phyloP scores from a whole-genome alignment of 2,329 filamentous ascomycete genomes.

The Exophiala spinifera region DNA sequence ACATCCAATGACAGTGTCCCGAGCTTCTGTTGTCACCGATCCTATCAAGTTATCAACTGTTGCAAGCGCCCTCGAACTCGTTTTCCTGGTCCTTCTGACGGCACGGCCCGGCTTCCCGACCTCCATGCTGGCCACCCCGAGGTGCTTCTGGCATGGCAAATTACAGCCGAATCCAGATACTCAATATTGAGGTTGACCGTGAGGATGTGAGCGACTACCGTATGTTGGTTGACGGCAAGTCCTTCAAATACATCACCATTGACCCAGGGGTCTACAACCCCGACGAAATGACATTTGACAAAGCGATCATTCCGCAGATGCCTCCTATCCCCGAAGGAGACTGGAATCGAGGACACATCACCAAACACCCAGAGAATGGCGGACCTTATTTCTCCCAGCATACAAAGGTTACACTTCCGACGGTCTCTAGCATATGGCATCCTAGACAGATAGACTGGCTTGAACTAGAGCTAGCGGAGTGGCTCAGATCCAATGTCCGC shows the following conservation, averaged over 20 bases:
- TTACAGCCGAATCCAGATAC: neutral
- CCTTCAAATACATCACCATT: neutral
- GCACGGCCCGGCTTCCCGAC: too few species aligned
- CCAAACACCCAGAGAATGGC: neutral
- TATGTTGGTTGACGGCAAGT: neutral
- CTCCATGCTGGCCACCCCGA: too few species aligned
- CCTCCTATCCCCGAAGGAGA: slow-evolving; percentile 5
- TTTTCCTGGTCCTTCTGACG: too few species aligned
- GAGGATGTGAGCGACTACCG: neutral
- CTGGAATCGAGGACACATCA: slow-evolving; percentile 4
- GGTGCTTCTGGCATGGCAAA: too few species aligned
- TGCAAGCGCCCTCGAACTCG: too few species aligned
- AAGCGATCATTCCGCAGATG: neutral
- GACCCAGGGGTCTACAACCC: neutral
- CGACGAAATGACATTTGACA: neutral
- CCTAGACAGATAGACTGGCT: neutral
- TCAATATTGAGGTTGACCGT: neutral
- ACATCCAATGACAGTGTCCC: too few species aligned
- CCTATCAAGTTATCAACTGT: too few species aligned
- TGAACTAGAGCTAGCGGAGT: neutral
- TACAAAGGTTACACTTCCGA: slow-evolving; percentile 1
- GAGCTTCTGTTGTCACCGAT: too few species aligned
- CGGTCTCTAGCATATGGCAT: neutral
- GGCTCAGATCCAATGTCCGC: too few species aligned
- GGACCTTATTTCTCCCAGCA: neutral